These are phyloP conservation scores for Pinus tabuliformis DNA, from an alignment of 75 land plant species.

Conservation along the genomic window DNA sequence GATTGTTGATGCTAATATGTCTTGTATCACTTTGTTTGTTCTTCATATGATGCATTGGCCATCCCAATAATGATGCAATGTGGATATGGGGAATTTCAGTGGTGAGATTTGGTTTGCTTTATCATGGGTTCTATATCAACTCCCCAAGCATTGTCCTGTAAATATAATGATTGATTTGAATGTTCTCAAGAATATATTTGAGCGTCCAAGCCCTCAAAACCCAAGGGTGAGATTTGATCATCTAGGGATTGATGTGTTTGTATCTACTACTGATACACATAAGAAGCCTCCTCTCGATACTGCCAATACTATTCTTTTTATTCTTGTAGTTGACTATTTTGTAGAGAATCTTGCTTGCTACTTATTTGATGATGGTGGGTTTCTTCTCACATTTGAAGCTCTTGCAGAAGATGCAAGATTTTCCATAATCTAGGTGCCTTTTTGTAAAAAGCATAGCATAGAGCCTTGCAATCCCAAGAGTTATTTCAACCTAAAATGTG, in stretches of 20 bases:
- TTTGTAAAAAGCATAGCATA: no score
- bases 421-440: no score
- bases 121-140: constrained; percentile 88
- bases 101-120: constrained; percentile 88
- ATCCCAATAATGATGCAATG: constrained; percentile 87
- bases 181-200: constrained; percentile 58
- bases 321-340: no score
- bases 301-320: constrained; percentile 30
- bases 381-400: no score
- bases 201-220: no score
- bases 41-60: constrained; percentile 74
- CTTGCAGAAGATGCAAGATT: no score
- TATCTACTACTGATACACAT: constrained; percentile 28
- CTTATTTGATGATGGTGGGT: no score
- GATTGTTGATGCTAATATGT: constrained; percentile 64
- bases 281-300: constrained; percentile 97
- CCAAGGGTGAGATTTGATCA: no score
- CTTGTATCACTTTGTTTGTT: constrained; percentile 76
- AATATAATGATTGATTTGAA: constrained; percentile 56
- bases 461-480: no score
- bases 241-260: no score
- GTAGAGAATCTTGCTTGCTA: no score
- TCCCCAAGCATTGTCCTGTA: no score
- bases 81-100: constrained; percentile 91
- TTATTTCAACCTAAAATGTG: background rate